phyloP scores from a whole-genome alignment of 176 grass and related monocot genomes.

The Oryza longistaminata region DNA sequence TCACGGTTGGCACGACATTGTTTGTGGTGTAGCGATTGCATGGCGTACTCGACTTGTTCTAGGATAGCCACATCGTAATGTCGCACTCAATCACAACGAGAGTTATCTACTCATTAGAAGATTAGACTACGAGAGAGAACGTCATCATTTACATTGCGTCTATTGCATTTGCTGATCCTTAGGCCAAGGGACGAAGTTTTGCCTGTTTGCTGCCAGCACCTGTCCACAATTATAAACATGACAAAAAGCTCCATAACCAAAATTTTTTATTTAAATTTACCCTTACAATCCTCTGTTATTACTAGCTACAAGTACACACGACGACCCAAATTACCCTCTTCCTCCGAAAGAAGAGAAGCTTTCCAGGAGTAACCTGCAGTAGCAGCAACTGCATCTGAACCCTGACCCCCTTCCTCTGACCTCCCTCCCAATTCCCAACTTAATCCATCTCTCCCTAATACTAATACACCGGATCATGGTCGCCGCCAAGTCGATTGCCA shows the following conservation, averaged over 20 bases:
- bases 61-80: too few relatives aligned
- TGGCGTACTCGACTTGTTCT: too few relatives aligned
- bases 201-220: too few relatives aligned
- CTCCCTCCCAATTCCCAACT: conserved; percentile 11
- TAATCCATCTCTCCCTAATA: background rate
- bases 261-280: conserved; percentile 23
- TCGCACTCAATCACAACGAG: too few relatives aligned
- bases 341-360: background rate
- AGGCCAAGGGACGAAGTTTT: too few relatives aligned
- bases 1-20: too few relatives aligned
- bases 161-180: too few relatives aligned
- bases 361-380: conserved; percentile 13
- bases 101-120: too few relatives aligned
- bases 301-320: conserved; percentile 20
- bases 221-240: background rate
- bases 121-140: too few relatives aligned
- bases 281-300: conserved; percentile 11
- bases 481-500: too few relatives aligned
- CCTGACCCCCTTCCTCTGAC: background rate
- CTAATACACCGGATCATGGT: background rate
- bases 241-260: conserved; percentile 1
- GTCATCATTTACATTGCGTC: too few relatives aligned
- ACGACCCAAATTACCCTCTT: background rate
- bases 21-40: too few relatives aligned
- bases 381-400: conserved; percentile 23